Evolutionary conservation across 2,329 filamentous ascomycete genomes (phyloP).

Genomic region (Calonectria pseudoreteaudii): DNA sequence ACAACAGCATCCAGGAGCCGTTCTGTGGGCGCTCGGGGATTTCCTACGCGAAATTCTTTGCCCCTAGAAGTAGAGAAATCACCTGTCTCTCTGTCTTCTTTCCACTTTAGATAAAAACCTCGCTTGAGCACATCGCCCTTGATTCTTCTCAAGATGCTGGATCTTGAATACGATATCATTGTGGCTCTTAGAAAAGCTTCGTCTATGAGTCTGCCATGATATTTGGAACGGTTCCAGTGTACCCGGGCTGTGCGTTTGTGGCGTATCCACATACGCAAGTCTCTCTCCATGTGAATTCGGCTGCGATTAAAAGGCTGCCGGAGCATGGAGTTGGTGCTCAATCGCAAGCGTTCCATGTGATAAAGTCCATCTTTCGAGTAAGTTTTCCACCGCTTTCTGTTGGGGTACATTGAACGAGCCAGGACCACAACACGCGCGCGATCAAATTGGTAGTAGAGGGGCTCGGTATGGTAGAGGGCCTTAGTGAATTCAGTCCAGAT

Average conservation of each 20-base stretch:
- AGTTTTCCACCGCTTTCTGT: not conserved
- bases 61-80: conserved; percentile 46
- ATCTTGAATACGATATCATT: conserved; percentile 57
- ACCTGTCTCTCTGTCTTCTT: conserved; percentile 29
- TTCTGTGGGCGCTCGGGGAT: conserved; percentile 68
- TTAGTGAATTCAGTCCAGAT: conserved; percentile 60
- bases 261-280: conserved; percentile 43
- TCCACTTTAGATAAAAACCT: conserved; percentile 47
- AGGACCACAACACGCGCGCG: conserved; percentile 53
- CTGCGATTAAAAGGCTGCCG: conserved; percentile 47
- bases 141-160: conserved; percentile 49
- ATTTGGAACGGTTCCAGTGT: conserved; percentile 44
- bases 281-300: conserved; percentile 32
- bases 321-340: conserved; percentile 43
- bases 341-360: conserved; percentile 45
- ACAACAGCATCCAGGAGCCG: conserved; percentile 74
- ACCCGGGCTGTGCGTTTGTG: conserved; percentile 40
- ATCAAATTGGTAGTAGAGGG: conserved; percentile 60
- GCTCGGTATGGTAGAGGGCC: conserved; percentile 59
- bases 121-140: conserved; percentile 47
- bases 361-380: not conserved
- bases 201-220: conserved; percentile 46
- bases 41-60: conserved; percentile 57
- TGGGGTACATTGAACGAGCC: conserved; percentile 53
- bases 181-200: conserved; percentile 55